Evolutionary conservation across 768 basidiomycete genomes (phyloP), one percentile per base, ranked within the genome.

Genomic region (Tylopilus plumbeoviolaceoides): DNA sequence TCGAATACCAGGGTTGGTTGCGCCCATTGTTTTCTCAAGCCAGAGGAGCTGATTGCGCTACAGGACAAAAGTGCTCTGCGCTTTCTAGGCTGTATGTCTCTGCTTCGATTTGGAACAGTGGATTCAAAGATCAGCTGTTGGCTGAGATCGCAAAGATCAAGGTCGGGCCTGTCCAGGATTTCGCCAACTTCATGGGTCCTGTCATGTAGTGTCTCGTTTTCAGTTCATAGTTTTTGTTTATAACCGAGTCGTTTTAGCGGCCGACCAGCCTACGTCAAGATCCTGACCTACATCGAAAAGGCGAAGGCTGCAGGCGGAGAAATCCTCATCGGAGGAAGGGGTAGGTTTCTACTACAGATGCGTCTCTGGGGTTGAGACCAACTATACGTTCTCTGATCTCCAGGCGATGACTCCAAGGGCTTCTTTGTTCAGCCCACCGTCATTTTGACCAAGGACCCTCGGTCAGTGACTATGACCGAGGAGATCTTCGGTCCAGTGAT

Each of bases 401-500:
- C 57, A 88, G 91, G 79, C 41, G 91, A 98, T 66, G 87, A 88
- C 68, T 92, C 91, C 21, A 91, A 83, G 63, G 97, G 97, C 8
- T 99, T 83, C 78, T 98, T 87, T 70, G 76, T 99, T 53, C 83
- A 94, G 68, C 97, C 97, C 4, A 99, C 97, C 8, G 84, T 98
- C 53, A 95, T 99, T 63, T 72, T 91, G 54, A 95, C 87, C 61
- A 89, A 89, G 65, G 91, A 98, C 67, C 93, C 97, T 38, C 82
- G 82, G 55, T 89, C 84, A 2, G 71, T 95, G 41, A 95, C 94
- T 2, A 90, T 99, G 83, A 81, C 80, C 7, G 91, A 98, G 59
- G 97, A 99, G 73, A 90, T 99, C 62, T 98, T 99, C 62, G 97
- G 97, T 1, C 97, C 97, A 23, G 95, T 98, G 33, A 62, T 98